Percentiles rank a stretch among this genome's conserved stretches.
Evolutionary conservation across 1,139 yeast genomes (phyloP).

Genomic region (Yarrowia galli): DNA sequence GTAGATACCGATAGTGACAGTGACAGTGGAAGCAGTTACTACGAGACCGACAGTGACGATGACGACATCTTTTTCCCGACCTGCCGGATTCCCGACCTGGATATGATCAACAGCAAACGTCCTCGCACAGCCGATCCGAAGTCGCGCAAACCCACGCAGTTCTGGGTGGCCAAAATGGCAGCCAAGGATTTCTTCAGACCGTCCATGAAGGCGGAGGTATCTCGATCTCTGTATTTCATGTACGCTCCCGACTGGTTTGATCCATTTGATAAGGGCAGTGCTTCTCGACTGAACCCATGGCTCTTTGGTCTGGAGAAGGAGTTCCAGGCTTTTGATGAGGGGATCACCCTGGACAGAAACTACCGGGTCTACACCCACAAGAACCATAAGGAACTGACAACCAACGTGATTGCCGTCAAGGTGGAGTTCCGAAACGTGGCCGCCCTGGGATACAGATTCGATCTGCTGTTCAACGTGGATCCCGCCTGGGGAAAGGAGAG

Average conservation of each 20-base stretch:
- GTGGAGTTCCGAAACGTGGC: constrained; percentile 6
- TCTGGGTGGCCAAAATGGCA: constrained; percentile 21
- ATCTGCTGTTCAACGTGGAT: constrained; percentile 8
- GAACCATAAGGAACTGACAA: constrained; percentile 9
- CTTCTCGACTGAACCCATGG: neutral
- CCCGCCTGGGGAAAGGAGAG: constrained; percentile 15
- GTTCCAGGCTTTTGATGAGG: constrained; percentile 10
- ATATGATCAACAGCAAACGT: neutral
- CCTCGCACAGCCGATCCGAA: neutral
- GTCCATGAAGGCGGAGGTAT: constrained; percentile 20
- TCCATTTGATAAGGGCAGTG: constrained; percentile 10
- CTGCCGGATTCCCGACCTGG: constrained; percentile 23
- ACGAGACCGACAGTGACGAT: constrained; percentile 12
- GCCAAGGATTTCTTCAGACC: constrained; percentile 22
- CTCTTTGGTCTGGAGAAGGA: constrained; percentile 18
- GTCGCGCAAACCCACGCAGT: constrained; percentile 22
- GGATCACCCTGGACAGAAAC: constrained; percentile 6
- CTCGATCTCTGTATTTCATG: constrained; percentile 12
- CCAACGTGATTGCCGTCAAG: constrained; percentile 26
- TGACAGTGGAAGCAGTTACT: constrained; percentile 9
- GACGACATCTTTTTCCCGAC: constrained; percentile 13
- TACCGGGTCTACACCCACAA: constrained; percentile 12
- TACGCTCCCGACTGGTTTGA: constrained; percentile 28
- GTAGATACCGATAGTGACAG: neutral
- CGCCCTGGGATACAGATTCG: neutral